These are phyloP conservation scores for Ceratopteris richardii DNA, from an alignment of 75 land plant species.

Conservation along the genomic window DNA sequence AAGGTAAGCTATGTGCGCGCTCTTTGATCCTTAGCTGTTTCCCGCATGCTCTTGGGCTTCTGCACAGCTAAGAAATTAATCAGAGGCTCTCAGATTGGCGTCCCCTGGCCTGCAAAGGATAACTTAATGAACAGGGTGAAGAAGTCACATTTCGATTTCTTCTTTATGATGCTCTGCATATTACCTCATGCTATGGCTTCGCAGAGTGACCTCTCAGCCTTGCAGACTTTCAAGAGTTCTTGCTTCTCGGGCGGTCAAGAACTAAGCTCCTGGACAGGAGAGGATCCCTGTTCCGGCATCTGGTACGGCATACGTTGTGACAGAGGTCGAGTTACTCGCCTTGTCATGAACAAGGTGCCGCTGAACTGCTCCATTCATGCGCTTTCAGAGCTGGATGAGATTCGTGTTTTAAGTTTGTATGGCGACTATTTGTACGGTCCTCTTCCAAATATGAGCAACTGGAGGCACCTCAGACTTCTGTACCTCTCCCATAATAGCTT, in stretches of 20 bases:
- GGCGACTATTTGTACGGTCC: slow-evolving; percentile 45
- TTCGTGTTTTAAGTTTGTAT: slow-evolving; percentile 65
- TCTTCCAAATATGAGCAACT: slow-evolving; percentile 50
- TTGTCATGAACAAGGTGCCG: slow-evolving; percentile 40
- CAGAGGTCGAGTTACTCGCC: slow-evolving; percentile 32
- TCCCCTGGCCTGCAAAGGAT: too few species aligned
- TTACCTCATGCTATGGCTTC: too few species aligned
- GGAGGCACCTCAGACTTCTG: slow-evolving; percentile 45
- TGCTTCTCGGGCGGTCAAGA: slow-evolving; percentile 12
- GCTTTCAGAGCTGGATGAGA: slow-evolving; percentile 30
- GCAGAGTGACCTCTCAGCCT: slow-evolving; percentile 47
- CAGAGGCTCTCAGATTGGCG: too few species aligned
- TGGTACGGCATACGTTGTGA: slow-evolving; percentile 41
- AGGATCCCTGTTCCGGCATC: slow-evolving; percentile 24
- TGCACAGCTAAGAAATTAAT: too few species aligned
- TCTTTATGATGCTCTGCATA: too few species aligned
- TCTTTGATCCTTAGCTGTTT: too few species aligned
- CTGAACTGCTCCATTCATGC: slow-evolving; percentile 17
- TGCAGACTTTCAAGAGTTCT: slow-evolving; percentile 43
- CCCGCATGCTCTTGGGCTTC: too few species aligned
- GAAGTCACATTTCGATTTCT: too few species aligned
- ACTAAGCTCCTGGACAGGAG: slow-evolving; percentile 38
- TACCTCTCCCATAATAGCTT: slow-evolving; percentile 51
- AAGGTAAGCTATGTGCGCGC: too few species aligned
- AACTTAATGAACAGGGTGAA: too few species aligned